These are phyloP conservation scores for Puya raimondii DNA, from an alignment of 176 grass and related monocot genomes.

Conservation along the genomic window DNA sequence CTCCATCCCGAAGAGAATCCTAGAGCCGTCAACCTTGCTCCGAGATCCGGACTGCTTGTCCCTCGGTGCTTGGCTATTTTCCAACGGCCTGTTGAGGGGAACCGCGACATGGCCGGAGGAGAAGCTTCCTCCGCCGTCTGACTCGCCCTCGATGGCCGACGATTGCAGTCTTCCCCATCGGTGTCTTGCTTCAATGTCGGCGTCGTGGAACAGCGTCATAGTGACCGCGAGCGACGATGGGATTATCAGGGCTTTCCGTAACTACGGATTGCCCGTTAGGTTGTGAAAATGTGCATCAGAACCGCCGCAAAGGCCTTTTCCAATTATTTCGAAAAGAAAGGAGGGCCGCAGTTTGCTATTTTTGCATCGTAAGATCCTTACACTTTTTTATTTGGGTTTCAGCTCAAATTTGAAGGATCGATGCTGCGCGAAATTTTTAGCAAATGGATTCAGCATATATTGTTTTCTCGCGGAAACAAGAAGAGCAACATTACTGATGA, in stretches of 20 bases:
- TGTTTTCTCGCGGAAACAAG: neutral
- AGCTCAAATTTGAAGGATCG: too few relatives aligned
- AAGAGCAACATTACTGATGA: neutral
- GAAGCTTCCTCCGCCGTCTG: slow-evolving; percentile 28
- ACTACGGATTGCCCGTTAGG: slow-evolving; percentile 69
- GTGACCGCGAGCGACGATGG: slow-evolving; percentile 62
- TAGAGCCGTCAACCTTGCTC: neutral
- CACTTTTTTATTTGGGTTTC: too few relatives aligned
- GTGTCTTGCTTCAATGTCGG: slow-evolving; percentile 22
- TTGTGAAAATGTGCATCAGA: slow-evolving; percentile 16
- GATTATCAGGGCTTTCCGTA: slow-evolving; percentile 67
- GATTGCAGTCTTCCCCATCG: neutral
- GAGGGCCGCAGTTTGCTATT: neutral
- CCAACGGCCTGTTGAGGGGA: slow-evolving; percentile 22
- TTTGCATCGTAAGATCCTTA: neutral
- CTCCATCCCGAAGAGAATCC: slow-evolving; percentile 14
- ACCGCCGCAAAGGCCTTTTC: neutral
- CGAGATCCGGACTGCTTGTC: slow-evolving; percentile 26
- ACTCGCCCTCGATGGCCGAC: neutral
- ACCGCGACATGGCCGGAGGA: slow-evolving; percentile 76
- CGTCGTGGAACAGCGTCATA: slow-evolving; percentile 59
- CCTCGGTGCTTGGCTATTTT: slow-evolving; percentile 31
- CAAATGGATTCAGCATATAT: neutral
- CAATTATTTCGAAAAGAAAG: neutral
- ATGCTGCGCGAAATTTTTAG: too few relatives aligned